Evolutionary conservation across 768 basidiomycete species (phyloP).

Genomic region (Asterophora parasitica): DNA sequence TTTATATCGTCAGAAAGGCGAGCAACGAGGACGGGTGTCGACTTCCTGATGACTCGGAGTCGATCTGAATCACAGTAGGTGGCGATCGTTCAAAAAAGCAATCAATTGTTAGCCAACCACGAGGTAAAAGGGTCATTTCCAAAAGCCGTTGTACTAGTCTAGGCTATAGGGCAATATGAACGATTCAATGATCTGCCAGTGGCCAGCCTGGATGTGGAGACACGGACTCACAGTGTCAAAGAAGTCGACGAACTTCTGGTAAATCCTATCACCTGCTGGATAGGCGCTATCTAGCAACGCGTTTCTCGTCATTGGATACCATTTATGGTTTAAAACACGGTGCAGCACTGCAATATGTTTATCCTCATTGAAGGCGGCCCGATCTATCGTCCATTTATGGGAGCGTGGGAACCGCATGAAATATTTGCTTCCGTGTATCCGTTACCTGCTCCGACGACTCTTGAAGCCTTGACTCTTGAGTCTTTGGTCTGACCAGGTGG

Average conservation of each 20-base stretch:
- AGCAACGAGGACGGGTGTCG: slow-evolving; percentile 39
- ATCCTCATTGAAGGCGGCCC: not conserved
- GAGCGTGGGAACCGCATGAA: not conserved
- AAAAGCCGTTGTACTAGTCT: slow-evolving; percentile 6
- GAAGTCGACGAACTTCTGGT: not conserved
- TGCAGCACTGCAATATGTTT: not conserved
- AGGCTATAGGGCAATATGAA: slow-evolving; percentile 1
- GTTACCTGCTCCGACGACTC: not conserved
- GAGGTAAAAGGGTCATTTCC: slow-evolving; percentile 22
- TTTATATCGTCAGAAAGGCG: slow-evolving; percentile 19
- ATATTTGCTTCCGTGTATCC: not conserved
- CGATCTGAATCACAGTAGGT: slow-evolving; percentile 13
- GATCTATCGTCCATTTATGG: not conserved
- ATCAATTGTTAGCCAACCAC: slow-evolving; percentile 27
- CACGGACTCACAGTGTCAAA: slow-evolving; percentile 5
- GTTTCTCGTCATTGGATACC: not conserved
- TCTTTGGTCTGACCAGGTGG: too few species aligned
- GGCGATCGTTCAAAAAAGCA: slow-evolving; percentile 20
- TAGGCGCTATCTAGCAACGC: not conserved
- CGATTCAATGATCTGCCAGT: slow-evolving; percentile 1
- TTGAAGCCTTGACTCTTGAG: not conserved
- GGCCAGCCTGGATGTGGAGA: not conserved
- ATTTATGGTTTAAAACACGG: not conserved
- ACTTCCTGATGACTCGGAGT: slow-evolving; percentile 17
- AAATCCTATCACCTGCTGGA: not conserved